phyloP scores from a whole-genome alignment of 352 stramenopile species.

The Phytopythium sindhum region DNA sequence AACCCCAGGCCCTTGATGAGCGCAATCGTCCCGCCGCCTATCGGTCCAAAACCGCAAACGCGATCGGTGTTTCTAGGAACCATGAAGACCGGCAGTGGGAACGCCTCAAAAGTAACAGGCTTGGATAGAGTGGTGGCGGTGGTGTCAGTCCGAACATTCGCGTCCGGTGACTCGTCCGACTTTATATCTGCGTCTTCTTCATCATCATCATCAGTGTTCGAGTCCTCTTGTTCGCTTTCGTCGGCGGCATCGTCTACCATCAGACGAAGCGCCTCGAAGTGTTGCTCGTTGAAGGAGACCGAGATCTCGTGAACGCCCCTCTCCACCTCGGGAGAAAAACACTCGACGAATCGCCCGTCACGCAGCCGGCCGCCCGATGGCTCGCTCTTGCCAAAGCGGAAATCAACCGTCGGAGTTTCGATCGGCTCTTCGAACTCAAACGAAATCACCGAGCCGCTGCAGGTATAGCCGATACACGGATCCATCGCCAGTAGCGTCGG shows the following conservation, averaged over 20 bases:
- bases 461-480: slow-evolving; percentile 54
- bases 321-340: slow-evolving; percentile 50
- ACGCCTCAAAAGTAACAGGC: slow-evolving; percentile 41
- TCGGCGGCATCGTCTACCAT: neutral
- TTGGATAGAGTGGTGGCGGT: neutral
- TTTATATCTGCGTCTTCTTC: neutral
- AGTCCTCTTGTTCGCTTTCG: slow-evolving; percentile 4
- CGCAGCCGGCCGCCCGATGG: slow-evolving; percentile 29
- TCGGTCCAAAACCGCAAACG: slow-evolving; percentile 48
- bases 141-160: neutral
- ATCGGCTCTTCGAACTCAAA: slow-evolving; percentile 64
- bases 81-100: slow-evolving; percentile 52
- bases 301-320: slow-evolving; percentile 38
- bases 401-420: slow-evolving; percentile 53
- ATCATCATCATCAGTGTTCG: neutral
- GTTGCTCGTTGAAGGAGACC: slow-evolving; percentile 69
- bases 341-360: slow-evolving; percentile 53
- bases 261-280: slow-evolving; percentile 39
- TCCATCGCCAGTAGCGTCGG: slow-evolving; percentile 48
- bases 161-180: neutral
- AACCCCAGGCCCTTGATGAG: slow-evolving; percentile 58
- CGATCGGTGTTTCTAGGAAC: slow-evolving; percentile 36
- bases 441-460: slow-evolving; percentile 53
- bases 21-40: slow-evolving; percentile 43
- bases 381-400: slow-evolving; percentile 47